Percentiles rank a stretch among this genome's conserved stretches.
These are phyloP conservation scores for Erodium moschatum DNA, from an alignment of 441 rosid genomes.

Conservation along the genomic window DNA sequence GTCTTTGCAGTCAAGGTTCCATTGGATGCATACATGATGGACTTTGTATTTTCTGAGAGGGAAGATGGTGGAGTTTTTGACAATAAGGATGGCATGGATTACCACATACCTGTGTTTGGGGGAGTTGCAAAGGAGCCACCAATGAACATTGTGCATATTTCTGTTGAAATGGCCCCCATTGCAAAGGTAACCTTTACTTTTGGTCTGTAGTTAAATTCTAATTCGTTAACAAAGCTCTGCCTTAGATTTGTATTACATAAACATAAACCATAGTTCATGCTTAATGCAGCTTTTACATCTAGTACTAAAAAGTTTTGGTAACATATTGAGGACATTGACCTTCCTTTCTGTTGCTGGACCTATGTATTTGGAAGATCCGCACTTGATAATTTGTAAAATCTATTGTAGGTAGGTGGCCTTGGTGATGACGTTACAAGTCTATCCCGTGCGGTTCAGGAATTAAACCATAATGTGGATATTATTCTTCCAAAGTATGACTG, in stretches of 20 bases:
- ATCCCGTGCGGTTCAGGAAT: slow-evolving; percentile 93
- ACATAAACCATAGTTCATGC: no score
- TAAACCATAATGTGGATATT: slow-evolving; percentile 76
- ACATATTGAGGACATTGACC: not conserved
- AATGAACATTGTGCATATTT: slow-evolving; percentile 77
- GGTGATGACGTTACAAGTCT: slow-evolving; percentile 97
- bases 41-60: slow-evolving; percentile 90
- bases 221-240: no score
- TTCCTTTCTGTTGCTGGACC: slow-evolving; percentile 3
- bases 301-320: no score
- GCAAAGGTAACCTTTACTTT: slow-evolving; percentile 41
- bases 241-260: no score
- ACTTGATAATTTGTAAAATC: slow-evolving; percentile 12
- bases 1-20: slow-evolving; percentile 71
- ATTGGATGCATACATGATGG: slow-evolving; percentile 88
- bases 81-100: slow-evolving; percentile 72
- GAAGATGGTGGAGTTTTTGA: slow-evolving; percentile 81
- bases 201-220: no score
- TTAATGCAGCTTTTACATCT: no score
- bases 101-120: slow-evolving; percentile 73
- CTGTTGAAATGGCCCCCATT: slow-evolving; percentile 98
- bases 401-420: slow-evolving; percentile 87
- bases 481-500: slow-evolving; percentile 92
- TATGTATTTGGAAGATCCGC: not conserved
- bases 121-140: slow-evolving; percentile 82